phyloP scores from a whole-genome alignment of 2,329 filamentous ascomycete genomes.

The Hymenoscyphus infarciens region DNA sequence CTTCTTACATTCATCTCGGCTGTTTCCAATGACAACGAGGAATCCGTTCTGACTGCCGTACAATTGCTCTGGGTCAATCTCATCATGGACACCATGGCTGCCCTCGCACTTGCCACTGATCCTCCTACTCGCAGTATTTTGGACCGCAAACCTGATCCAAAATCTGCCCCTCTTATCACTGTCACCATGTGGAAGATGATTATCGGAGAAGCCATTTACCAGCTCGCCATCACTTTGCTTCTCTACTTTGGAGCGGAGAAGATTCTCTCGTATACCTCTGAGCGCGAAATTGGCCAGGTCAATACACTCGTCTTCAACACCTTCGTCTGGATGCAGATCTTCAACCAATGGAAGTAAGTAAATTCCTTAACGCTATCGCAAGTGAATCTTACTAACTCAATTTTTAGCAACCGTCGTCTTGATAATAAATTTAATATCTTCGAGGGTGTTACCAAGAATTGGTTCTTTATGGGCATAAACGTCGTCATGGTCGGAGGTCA shows the following conservation, averaged over 20 bases:
- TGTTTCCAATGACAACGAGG: constrained; percentile 58
- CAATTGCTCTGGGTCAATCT: constrained; percentile 81
- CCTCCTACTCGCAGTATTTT: constrained; percentile 66
- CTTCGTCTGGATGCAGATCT: constrained; percentile 99
- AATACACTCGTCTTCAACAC: constrained; percentile 92
- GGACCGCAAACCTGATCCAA: constrained; percentile 70
- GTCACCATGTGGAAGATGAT: constrained; percentile 99
- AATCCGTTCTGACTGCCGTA: constrained; percentile 71
- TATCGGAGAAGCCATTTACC: constrained; percentile 84
- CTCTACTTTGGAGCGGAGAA: constrained; percentile 70
- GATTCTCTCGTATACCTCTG: constrained; percentile 56
- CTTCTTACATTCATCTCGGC: constrained; percentile 74
- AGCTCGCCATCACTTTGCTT: constrained; percentile 74
- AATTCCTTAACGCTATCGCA: constrained; percentile 18
- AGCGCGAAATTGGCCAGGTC: constrained; percentile 50
- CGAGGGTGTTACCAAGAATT: constrained; percentile 79
- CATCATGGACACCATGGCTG: constrained; percentile 82
- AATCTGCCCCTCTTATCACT: constrained; percentile 74
- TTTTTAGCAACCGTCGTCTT: constrained; percentile 72
- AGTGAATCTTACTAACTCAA: constrained; percentile 23
- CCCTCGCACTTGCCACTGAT: constrained; percentile 71
- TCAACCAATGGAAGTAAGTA: constrained; percentile 91
- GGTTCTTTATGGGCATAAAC: constrained; percentile 86
- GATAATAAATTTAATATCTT: constrained; percentile 97
- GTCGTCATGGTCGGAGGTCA: constrained; percentile 84